Evolutionary conservation across 768 basidiomycete species (phyloP), one percentile per base, ranked within the genome.

Genomic region (Leucocoprinus sp.): DNA sequence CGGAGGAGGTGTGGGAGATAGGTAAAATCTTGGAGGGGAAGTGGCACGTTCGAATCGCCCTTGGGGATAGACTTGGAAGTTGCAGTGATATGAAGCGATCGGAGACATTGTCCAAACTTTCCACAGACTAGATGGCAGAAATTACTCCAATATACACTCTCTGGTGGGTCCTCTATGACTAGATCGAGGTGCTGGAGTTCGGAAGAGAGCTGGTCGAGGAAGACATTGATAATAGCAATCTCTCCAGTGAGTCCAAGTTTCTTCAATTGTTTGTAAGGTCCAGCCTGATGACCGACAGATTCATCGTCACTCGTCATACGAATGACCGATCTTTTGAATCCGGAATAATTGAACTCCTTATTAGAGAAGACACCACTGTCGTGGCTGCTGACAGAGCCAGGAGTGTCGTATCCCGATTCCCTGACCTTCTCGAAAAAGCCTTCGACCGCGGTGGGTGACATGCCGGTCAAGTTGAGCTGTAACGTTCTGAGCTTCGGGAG

Each of bases 311-410:
- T 78, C 4, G 80, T 81, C 51, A 85, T 64, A 48, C 75, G 74
- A 53, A 82, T 69, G 17, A 74, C 70, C 19, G 83, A 81, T 63
- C 82, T 85, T 54, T 81, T 79, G 47, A 82, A 76, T 49, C 83
- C 79, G 31, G 80, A 75, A 54, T 87, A 86, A 59, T 89, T 86
- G 48, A 80, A 64, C 52, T 88, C 85, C 51, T 86, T 84, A 41
- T 72, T 76, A 43, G 84, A 85, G 66, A 84, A 86, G 50, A 87
- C 76, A 33, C 84, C 83, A 54, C 82, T 85, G 60, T 88, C 85
- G 33, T 73, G 80, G 42, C 82, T 79, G 19, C 66, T 71, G 11
- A 77, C 71, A 8, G 83, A 84, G 51, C 71, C 77, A 5, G 85
- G 86, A 9, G 84, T 83, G 22, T 75, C 75, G 50, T 70, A 69